Evolutionary conservation across 345 rosid genomes (phyloP), one percentile per base, ranked within the genome.

Genomic region (Camelina hispida): DNA sequence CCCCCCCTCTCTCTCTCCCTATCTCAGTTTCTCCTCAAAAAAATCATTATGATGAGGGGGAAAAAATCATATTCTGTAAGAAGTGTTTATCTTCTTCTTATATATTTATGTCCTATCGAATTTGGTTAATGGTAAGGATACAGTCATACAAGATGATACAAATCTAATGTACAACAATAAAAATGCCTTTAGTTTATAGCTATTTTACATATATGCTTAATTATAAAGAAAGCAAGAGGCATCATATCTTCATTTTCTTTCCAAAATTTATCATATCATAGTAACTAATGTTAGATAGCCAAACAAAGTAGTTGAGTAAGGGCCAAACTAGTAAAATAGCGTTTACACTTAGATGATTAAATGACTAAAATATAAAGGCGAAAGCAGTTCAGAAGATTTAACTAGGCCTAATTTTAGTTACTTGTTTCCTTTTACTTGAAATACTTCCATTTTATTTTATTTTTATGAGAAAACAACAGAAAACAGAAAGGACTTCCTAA

Each of bases 361-460:
- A 4, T 15, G 1, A 63, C 0, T 7, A n/a, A 12, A 35, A 20
- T 7, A 35, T 48, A 22, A 25, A 25, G 22, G 12, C 7, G 1
- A 37, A 50, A 17, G 13, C 10, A 50, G 10, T 7, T 48, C 9
- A 34, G 30, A 60, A 28, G 16, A 28, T 35, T 60, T 48, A n/a
- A 9, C 11, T 25, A 71, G 17, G 68, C 43, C 20, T 72, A 51
- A 66, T 37, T 48, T 50, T 25, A 9, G 40, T 51, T 72, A 16
- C 11, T 9, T 48, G 8, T 48, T 35, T 4, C 22, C 35, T 44
- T 44, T 59, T 11, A 32, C 30, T 32, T 20, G 6, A 20, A 46
- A 71, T 10, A 35, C n/a, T 18, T 59, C 17, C 37, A 38, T 2
- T 35, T 35, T 34, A 28, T 28, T 28, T 28, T 28, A 12, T 18